Base-by-base conservation (phyloP, 2,329 filamentous ascomycete species). In the Berkeleyomyces basicola region DNA sequence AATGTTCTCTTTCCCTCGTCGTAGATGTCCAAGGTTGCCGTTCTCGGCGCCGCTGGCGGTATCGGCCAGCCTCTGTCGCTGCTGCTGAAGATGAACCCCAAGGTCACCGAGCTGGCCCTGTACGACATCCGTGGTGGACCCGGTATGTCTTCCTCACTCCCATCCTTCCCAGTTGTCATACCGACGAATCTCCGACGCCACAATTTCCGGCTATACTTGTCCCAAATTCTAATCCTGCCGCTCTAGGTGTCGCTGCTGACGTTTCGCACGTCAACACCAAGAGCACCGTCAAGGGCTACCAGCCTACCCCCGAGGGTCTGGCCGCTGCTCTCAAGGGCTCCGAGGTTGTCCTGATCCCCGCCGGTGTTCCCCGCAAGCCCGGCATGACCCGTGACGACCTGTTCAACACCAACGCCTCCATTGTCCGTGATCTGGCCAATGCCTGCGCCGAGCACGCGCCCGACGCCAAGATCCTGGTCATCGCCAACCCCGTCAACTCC, bases 341-440 rank as follows among this genome's bases (percentile, higher is more conserved):
- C 72, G 90, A 97, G 78, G 85, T 99, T 70, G 89, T 99, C 72
- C 84, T 99, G 73, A 97, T 99, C 76, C 93, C 93, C 72, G 93
- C 93, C 72, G 93, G 93, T 82, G 92, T 99, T 69, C 93, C 93
- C 74, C 90, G 93, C 80, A 96, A 96, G 85, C 93, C 93, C 75
- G 93, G 93, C 79, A 99, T 99, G 93, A 95, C 88, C 79, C 91
- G 93, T 82, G 93, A 99, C 78, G 92, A 99, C 76, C 87, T 99
- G 68, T 99, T 99, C 90, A 97, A 97, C 86, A 99, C 92, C 83
- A 99, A 99, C 78, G 93, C 93, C 77, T 95, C 90, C 75, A 99
- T 99, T 76, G 93, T 99, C 75, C 91, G 92, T 73, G 93, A 97
- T 78, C 85, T 99, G 68, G 91, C 92, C 79, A 95, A 96, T 84